phyloP scores from a whole-genome alignment of 306 rosid genomes.

The Hippophae rhamnoides region DNA sequence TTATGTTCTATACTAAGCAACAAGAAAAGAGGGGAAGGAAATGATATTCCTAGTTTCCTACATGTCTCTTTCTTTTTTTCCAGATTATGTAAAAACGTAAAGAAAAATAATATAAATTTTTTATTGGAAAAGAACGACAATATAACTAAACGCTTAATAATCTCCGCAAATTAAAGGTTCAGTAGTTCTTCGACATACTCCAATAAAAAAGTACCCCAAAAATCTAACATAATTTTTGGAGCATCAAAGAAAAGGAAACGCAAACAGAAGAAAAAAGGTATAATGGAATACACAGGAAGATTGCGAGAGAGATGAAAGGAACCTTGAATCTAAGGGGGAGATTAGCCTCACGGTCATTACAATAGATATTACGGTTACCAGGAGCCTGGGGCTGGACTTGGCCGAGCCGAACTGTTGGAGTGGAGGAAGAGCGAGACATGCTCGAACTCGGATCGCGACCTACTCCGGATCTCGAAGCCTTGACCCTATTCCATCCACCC shows the following conservation, averaged over 20 bases:
- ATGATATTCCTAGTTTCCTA: no score
- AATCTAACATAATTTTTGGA: not conserved
- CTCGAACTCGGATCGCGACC: slow-evolving; percentile 18
- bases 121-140: no score
- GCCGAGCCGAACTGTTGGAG: slow-evolving; percentile 70
- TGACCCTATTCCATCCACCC: slow-evolving; percentile 63
- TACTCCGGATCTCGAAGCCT: slow-evolving; percentile 43
- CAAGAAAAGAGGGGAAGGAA: no score
- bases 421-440: slow-evolving; percentile 28
- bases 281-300: not conserved
- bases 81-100: no score
- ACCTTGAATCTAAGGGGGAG: slow-evolving; percentile 64
- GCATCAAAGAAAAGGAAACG: not conserved
- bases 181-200: no score
- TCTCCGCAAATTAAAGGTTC: no score
- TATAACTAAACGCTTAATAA: no score
- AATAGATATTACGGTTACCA: slow-evolving; percentile 68
- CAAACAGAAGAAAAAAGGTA: not conserved
- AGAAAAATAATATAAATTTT: no score
- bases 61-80: no score
- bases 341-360: slow-evolving; percentile 84
- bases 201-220: not conserved
- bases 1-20: no score
- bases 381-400: slow-evolving; percentile 96
- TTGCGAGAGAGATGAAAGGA: not conserved